phyloP scores from a whole-genome alignment of 2,329 filamentous ascomycete species.

The Penicillium paneum region DNA sequence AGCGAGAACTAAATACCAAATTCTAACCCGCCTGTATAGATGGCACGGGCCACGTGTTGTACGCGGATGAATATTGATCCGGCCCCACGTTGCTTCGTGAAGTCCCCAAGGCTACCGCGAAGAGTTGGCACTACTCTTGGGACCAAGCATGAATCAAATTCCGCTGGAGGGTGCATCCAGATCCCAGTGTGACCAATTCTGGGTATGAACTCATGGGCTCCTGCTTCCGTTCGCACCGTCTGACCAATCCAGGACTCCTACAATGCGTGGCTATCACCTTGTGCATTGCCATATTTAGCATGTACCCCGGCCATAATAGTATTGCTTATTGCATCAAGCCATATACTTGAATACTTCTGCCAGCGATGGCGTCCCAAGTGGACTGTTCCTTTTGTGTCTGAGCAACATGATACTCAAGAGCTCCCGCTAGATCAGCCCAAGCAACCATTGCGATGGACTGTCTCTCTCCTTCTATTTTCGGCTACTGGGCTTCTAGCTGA shows the following conservation, averaged over 20 bases:
- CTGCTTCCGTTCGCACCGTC: constrained; percentile 2
- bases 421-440: constrained; percentile 32
- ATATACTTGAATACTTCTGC: constrained; percentile 27
- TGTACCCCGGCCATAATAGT: constrained; percentile 28
- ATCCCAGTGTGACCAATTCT: constrained; percentile 17
- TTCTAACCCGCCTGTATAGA: neutral
- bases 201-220: constrained; percentile 12
- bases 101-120: neutral
- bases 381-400: constrained; percentile 52
- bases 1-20: neutral
- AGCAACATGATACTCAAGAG: constrained; percentile 33
- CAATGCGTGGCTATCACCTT: constrained; percentile 35
- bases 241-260: constrained; percentile 34
- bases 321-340: constrained; percentile 26
- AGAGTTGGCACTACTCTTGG: neutral
- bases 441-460: constrained; percentile 33
- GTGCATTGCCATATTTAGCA: constrained; percentile 36
- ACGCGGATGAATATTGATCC: constrained; percentile 9
- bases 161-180: constrained; percentile 5
- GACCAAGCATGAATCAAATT: constrained; percentile 19
- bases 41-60: constrained; percentile 6
- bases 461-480: constrained; percentile 41
- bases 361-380: constrained; percentile 45
- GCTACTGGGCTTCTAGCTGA: constrained; percentile 36
- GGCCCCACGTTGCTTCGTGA: neutral